phyloP scores from a whole-genome alignment of 139 green algal species.

The Chlorella sorokiniana region DNA sequence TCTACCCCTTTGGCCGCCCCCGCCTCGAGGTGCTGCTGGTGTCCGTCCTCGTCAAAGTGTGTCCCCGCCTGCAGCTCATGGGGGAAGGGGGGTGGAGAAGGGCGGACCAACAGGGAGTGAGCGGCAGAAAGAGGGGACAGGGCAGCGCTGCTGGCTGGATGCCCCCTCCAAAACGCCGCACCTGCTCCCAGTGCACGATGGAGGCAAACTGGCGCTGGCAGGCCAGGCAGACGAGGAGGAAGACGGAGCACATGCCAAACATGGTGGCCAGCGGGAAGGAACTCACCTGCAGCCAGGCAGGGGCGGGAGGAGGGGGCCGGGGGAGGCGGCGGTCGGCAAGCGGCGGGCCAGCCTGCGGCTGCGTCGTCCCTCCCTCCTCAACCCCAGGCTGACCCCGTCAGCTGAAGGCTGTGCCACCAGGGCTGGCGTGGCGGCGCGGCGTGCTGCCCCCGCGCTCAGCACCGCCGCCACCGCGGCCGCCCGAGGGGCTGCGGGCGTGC shows the following conservation, averaged over 20 bases:
- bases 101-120: not conserved
- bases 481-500: not conserved
- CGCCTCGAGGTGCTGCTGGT: not conserved
- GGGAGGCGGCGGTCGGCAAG: not conserved
- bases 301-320: not conserved
- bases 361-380: not conserved
- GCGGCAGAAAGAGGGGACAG: not conserved
- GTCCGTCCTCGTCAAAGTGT: slow-evolving; percentile 28
- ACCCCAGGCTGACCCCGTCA: not conserved
- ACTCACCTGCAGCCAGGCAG: slow-evolving; percentile 70
- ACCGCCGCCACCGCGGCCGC: not conserved
- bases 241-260: slow-evolving; percentile 92
- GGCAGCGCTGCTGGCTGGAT: not conserved
- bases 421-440: not conserved
- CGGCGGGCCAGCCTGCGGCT: not conserved
- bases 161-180: not conserved
- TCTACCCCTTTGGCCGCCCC: not conserved
- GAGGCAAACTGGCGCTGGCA: slow-evolving; percentile 58
- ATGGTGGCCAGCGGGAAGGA: slow-evolving; percentile 84
- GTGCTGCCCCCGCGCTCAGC: not conserved
- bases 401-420: not conserved
- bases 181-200: slow-evolving; percentile 38
- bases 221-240: slow-evolving; percentile 71
- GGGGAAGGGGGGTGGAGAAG: not conserved
- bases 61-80: slow-evolving; percentile 2